phyloP scores from a whole-genome alignment of 2,329 filamentous ascomycete genomes.

The Stromatinia cepivora region DNA sequence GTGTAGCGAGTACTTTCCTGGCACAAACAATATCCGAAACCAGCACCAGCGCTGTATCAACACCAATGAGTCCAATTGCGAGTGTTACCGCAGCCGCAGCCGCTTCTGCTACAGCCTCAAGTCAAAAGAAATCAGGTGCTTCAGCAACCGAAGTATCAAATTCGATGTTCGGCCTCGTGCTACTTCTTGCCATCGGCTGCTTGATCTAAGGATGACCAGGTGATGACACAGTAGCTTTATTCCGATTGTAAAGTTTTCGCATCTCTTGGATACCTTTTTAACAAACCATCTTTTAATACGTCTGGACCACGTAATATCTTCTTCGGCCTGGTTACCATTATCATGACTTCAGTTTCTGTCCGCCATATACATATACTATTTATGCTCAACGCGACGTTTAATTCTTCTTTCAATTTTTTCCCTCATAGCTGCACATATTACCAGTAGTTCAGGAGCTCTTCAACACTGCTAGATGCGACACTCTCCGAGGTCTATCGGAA shows the following conservation, averaged over 20 bases:
- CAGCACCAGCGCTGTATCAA: neutral
- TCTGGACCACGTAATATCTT: constrained; percentile 22
- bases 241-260: neutral
- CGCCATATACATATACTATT: constrained; percentile 15
- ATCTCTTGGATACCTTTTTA: constrained; percentile 1
- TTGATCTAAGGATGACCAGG: neutral
- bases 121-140: constrained; percentile 17
- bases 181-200: constrained; percentile 16
- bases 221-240: neutral
- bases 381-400: constrained; percentile 4
- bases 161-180: constrained; percentile 13
- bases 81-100: neutral
- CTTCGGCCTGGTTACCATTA: neutral
- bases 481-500: neutral
- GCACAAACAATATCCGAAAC: neutral
- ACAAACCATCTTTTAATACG: constrained; percentile 22
- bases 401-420: neutral
- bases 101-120: constrained; percentile 10
- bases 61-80: constrained; percentile 5
- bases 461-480: neutral
- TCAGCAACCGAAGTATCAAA: constrained; percentile 12
- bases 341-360: constrained; percentile 14
- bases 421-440: neutral
- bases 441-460: neutral
- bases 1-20: neutral